Percentiles rank a stretch among this genome's conserved stretches.
Evolutionary conservation across 495 filamentous ascomycete genomes (phyloP).

Genomic region (Trichoderma gamsii): DNA sequence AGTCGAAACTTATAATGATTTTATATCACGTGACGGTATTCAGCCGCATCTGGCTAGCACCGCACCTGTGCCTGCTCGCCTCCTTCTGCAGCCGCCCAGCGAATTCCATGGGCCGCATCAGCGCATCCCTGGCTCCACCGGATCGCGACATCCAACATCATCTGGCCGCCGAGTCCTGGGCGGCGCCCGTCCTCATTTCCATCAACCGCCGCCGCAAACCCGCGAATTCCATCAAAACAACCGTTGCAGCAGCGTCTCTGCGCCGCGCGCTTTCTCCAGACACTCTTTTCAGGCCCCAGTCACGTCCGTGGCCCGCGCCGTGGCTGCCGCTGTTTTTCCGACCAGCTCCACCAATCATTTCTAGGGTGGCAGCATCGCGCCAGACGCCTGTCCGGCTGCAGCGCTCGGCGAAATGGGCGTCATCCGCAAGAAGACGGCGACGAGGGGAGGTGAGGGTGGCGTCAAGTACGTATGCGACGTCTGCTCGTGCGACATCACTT

Average conservation of each 20-base stretch:
- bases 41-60: background rate
- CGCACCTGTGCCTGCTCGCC: background rate
- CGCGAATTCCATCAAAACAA: slow-evolving; percentile 25
- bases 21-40: background rate
- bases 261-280: slow-evolving; percentile 11
- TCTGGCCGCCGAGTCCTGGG: slow-evolving; percentile 18
- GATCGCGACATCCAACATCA: slow-evolving; percentile 18
- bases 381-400: background rate
- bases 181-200: slow-evolving; percentile 24
- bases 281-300: background rate
- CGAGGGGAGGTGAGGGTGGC: slow-evolving; percentile 82
- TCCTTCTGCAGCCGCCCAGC: background rate
- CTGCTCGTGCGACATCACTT: slow-evolving; percentile 91
- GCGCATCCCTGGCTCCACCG: slow-evolving; percentile 15
- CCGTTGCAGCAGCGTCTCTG: slow-evolving; percentile 8
- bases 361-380: background rate
- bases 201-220: background rate
- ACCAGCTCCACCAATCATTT: slow-evolving; percentile 8
- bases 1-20: too few species aligned
- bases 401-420: slow-evolving; percentile 65
- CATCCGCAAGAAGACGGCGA: slow-evolving; percentile 91
- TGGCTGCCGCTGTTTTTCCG: slow-evolving; percentile 16
- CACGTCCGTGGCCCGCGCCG: background rate
- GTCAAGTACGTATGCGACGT: slow-evolving; percentile 91
- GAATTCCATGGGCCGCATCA: slow-evolving; percentile 16